Evolutionary conservation across 768 basidiomycete genomes (phyloP).

Genomic region (Cystoderma amianthinum): DNA sequence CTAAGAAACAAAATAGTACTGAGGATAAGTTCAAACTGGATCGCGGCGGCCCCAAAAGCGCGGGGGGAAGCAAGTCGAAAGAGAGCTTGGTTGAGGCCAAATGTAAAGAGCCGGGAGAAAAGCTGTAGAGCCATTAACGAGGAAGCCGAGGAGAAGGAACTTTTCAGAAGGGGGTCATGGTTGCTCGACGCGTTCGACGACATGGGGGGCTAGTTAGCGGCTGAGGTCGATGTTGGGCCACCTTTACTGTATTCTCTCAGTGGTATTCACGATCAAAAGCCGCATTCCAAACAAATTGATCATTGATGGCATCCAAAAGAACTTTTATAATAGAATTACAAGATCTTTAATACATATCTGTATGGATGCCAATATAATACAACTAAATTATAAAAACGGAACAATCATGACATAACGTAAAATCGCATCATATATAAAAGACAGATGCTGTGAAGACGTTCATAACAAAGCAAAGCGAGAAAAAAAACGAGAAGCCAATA

Average conservation of each 20-base stretch:
- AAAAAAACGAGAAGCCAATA: neutral
- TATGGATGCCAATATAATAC: neutral
- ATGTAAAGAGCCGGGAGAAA: conserved; percentile 79
- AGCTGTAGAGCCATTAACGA: conserved; percentile 86
- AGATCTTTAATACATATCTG: neutral
- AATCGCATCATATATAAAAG: too few species aligned
- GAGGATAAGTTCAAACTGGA: conserved; percentile 90
- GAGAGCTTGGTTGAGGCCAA: conserved; percentile 81
- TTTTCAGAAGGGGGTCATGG: conserved; percentile 16
- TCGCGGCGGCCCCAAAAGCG: conserved; percentile 84
- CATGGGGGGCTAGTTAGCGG: too few species aligned
- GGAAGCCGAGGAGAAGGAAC: conserved; percentile 35
- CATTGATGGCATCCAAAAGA: neutral
- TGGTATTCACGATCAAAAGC: too few species aligned
- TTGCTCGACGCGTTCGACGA: neutral
- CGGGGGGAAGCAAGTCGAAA: conserved; percentile 79
- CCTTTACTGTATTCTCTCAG: too few species aligned
- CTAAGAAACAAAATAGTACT: conserved; percentile 89
- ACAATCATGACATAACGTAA: neutral
- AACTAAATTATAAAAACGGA: neutral
- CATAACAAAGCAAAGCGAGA: neutral
- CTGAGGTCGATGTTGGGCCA: too few species aligned
- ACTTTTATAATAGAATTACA: neutral
- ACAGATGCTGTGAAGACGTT: too few species aligned
- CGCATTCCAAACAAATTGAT: too few species aligned